Percentiles rank a stretch among this genome's conserved stretches.
These are phyloP conservation scores for Macadamia tetraphylla DNA, from an alignment of 164 flowering plant species.

Conservation along the genomic window DNA sequence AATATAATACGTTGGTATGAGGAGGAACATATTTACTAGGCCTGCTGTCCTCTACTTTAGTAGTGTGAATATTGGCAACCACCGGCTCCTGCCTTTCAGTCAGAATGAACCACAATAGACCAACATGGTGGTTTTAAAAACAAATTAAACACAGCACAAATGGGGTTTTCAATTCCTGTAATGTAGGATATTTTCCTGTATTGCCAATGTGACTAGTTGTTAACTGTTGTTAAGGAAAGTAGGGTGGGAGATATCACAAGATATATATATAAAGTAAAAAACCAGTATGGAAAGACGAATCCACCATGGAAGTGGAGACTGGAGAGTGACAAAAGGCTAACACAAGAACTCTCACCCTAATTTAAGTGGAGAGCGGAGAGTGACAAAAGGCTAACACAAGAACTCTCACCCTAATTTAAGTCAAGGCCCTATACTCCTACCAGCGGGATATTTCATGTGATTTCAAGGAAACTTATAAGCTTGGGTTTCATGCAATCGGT, in stretches of 20 bases:
- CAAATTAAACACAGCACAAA: not conserved
- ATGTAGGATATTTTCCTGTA: not conserved
- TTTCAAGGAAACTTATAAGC: no score
- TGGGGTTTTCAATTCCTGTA: not conserved
- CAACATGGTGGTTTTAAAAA: not conserved
- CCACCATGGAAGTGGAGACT: not conserved
- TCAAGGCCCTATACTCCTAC: not conserved
- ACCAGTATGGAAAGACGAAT: not conserved
- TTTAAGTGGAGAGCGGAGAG: not conserved
- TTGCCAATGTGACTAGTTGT: not conserved
- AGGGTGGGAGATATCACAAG: not conserved
- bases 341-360: not conserved
- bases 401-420: not conserved
- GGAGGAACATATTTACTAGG: no score
- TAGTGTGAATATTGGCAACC: not conserved
- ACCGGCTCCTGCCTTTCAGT: not conserved
- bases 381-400: not conserved
- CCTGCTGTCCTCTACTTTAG: not conserved
- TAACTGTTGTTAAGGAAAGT: not conserved
- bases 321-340: not conserved
- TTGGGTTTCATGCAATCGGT: no score
- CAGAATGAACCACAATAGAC: not conserved
- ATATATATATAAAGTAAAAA: not conserved
- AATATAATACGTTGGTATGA: no score
- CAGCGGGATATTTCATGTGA: not conserved